Evolutionary conservation across 129 eudicot genomes (phyloP), one percentile per base, ranked within the genome.

Genomic region (Mikania micrantha): DNA sequence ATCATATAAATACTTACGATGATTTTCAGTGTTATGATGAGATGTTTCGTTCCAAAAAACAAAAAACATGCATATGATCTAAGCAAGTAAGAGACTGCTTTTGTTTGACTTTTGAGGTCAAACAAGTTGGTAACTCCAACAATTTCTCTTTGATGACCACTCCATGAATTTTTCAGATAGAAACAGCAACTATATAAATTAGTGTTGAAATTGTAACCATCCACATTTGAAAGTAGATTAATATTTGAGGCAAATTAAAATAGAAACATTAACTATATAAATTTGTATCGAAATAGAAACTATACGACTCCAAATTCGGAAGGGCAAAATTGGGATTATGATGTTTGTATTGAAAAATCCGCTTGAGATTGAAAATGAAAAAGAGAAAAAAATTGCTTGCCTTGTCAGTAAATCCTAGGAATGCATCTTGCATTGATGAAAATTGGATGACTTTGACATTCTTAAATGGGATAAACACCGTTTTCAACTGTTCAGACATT

Each of bases 391-490:
- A 40, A 54, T 47, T 16, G 50, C 86, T 71, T 79, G 62, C 96
- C 99, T 93, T 86, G 70, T 93, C 88, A 0, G 86, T 75, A 82
- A 93, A 93, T 52, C 96, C 96, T 52, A 41, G 40, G 60, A 89
- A 93, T 50, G 96, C 99, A 22, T 89, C 90, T 82, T 89, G 95
- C 96, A 93, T 82, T 35, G 99, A 80, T 53, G 87, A 93, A 87
- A 93, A 93, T 47, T 93, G 95, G 60, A 93, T 88, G 71, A 88
- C 96, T 86, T 88, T 93, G 61, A 88, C 81, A 60, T 86, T 81
- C 83, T 84, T 86, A 66, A 84, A 84, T 20, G 83, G 60, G 16
- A 90, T 75, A 69, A 93, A 88, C 11, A 81, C 74, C 0, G 75
- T 61, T 76, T 72, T 83, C n/a, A 86, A 77, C 98, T 93, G 95